Base-by-base conservation (phyloP, 192 early-diverging fungal species). In the Coemansia sp. region DNA sequence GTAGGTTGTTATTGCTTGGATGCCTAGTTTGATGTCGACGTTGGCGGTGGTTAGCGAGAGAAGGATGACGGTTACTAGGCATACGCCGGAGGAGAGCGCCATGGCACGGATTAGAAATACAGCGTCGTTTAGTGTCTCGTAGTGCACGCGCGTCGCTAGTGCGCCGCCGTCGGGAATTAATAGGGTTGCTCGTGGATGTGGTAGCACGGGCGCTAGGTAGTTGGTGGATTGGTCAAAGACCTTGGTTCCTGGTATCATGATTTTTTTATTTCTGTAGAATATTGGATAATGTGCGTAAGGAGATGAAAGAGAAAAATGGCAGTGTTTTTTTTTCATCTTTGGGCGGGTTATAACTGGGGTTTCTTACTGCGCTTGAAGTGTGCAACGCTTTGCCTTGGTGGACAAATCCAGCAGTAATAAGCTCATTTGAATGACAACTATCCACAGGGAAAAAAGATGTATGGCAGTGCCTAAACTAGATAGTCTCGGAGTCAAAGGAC, bases 61-160 rank as follows among this genome's bases (percentile, higher is more conserved):
- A 61, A 84, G 57, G 12, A 79, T 68, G 9, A 77, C 74, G 16
- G 70, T 46, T 7, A 64, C 71, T 52, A 84, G 71, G 27, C 77
- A 79, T 5, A 79, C 46, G 13, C 76, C 71, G 7, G 77, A 52
- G 18, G 77, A 70, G 62, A 78, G 65, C 27, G 72, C 64, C 16
- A 77, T 79, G 20, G 66, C 77, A 11, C 75, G 71, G 68, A 79
- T 44, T 10, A 76, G 66, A 29, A 84, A 84, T 74, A 84, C 73
- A 20, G 82, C 82, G 63, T 84, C 82, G 69, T 79, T 79, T 2
- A 77, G 77, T 27, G 82, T 79, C 63, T 84, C 77, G 74, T 84
- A 84, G 66, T 79, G 82, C 57, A 79, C 77, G 29, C 77, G 82
- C 5, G 74, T 79, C n/a, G 82, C 82, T 18, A 79, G 52, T 5